These are phyloP conservation scores for Heterobasidion occidentale DNA, from an alignment of 1,284 basidiomycete genomes.

Conservation along the genomic window DNA sequence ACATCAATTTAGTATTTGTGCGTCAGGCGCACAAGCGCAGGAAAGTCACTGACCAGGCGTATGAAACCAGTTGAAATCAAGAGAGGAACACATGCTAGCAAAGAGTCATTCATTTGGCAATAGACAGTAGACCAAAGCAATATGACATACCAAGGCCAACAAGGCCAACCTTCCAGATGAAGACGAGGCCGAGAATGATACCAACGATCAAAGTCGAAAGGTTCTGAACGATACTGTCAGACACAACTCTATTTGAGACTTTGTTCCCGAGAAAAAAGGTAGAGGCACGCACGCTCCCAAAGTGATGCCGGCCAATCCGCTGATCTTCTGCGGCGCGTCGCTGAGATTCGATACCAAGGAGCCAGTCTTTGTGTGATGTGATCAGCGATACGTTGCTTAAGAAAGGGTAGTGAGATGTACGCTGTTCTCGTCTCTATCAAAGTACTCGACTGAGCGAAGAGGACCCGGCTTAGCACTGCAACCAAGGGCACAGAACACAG, in stretches of 20 bases:
- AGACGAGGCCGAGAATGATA: slow-evolving; percentile 69
- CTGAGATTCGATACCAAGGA: slow-evolving; percentile 75
- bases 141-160: slow-evolving; percentile 56
- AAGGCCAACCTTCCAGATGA: slow-evolving; percentile 75
- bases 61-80: slow-evolving; percentile 84
- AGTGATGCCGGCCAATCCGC: slow-evolving; percentile 85
- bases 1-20: not conserved
- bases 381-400: not conserved
- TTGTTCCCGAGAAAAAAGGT: no score
- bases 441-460: slow-evolving; percentile 64
- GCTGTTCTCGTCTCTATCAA: slow-evolving; percentile 80
- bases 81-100: slow-evolving; percentile 74
- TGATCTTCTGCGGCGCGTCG: slow-evolving; percentile 90
- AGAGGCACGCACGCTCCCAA: slow-evolving; percentile 50
- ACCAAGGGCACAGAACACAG: not conserved
- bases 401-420: slow-evolving; percentile 27
- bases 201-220: slow-evolving; percentile 71
- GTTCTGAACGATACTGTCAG: slow-evolving; percentile 69
- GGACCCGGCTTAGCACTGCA: slow-evolving; percentile 8
- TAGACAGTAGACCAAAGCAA: slow-evolving; percentile 15
- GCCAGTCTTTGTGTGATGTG: slow-evolving; percentile 48
- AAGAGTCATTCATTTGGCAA: slow-evolving; percentile 4
- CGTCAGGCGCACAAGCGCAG: not conserved
- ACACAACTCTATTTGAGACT: not conserved
- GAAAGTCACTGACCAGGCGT: slow-evolving; percentile 49